Evolutionary conservation across 805 yeast genomes (phyloP), one percentile per base, ranked within the genome.

Genomic region (Jamesozyma jinghongensis): DNA sequence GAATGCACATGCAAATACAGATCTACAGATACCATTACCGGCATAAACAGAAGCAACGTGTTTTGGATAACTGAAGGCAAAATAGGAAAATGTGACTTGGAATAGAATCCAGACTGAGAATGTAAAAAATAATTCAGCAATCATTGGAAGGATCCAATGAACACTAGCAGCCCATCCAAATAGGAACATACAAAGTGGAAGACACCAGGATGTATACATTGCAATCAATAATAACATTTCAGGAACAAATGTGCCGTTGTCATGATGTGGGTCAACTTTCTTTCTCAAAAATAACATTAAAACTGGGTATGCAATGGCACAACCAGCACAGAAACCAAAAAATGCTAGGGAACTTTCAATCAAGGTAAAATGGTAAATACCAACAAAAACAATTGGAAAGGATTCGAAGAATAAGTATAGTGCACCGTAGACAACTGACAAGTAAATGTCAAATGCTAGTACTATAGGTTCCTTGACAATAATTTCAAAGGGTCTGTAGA

Each of bases 21-120:
- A 63, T 40, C 82, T 67, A 46, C 67, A 65, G 17, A 76, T 57
- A 36, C 65, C 71, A 49, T 74, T 75, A 33, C 76, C 73, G 4
- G 81, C 81, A 56, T 70, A 75, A 2, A 72, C 80, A 1, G 81
- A 74, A 1, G 80, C 80, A 46, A 73, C 45, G 53, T 68, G 69
- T 38, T 71, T 57, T 28, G 66, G 70, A 53, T 70, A 77, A 7
- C 74, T 62, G 44, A 62, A 57, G 3, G 71, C 71, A 45, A 77
- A 58, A 45, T 74, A 75, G 47, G 70, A 64, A 53, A 75, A 67
- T 26, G 68, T 58, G 0, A 73, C 59, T 57, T 76, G 81, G 64
- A 76, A 77, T 34, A 71, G 52, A 30, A 66, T 45, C 50, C 71
- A 71, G 1, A 63, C 63, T 14, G 71, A 68, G 13, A 54, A 45